Evolutionary conservation across 2,329 filamentous ascomycete species (phyloP).

Genomic region (Ophiostoma quercus): DNA sequence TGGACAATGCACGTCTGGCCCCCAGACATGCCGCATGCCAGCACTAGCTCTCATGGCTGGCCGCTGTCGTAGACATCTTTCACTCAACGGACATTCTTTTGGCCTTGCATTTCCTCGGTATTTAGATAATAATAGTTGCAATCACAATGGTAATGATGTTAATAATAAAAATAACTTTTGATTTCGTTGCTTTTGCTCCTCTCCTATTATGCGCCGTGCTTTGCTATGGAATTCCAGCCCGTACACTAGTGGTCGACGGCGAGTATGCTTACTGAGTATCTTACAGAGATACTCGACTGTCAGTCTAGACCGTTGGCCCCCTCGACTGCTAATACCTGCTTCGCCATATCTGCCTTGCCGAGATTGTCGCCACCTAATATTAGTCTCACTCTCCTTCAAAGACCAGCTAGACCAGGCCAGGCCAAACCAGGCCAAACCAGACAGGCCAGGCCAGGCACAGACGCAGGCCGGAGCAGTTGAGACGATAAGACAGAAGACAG

Average conservation of each 20-base stretch:
- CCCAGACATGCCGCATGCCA: slow-evolving; percentile 3
- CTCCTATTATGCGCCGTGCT: background rate
- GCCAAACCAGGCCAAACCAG: background rate
- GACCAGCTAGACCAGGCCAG: background rate
- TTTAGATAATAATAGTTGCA: background rate
- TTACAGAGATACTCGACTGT: background rate
- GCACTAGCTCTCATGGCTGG: background rate
- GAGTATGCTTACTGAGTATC: too few relatives aligned
- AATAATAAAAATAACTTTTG: slow-evolving; percentile 5
- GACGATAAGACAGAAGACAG: background rate
- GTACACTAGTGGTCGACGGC: background rate
- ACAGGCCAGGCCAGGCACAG: background rate
- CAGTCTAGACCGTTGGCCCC: background rate
- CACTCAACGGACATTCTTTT: background rate
- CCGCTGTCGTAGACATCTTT: background rate
- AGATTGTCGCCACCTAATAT: background rate
- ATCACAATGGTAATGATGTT: background rate
- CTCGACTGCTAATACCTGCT: background rate
- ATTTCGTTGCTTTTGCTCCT: slow-evolving; percentile 1
- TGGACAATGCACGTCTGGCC: slow-evolving; percentile 7
- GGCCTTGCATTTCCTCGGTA: too few relatives aligned
- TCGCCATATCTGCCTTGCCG: background rate
- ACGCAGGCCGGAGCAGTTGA: background rate
- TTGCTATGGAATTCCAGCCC: background rate
- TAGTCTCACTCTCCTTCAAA: background rate